phyloP scores from a whole-genome alignment of 371 early-diverging fungal species.

The Nematocida sp. region DNA sequence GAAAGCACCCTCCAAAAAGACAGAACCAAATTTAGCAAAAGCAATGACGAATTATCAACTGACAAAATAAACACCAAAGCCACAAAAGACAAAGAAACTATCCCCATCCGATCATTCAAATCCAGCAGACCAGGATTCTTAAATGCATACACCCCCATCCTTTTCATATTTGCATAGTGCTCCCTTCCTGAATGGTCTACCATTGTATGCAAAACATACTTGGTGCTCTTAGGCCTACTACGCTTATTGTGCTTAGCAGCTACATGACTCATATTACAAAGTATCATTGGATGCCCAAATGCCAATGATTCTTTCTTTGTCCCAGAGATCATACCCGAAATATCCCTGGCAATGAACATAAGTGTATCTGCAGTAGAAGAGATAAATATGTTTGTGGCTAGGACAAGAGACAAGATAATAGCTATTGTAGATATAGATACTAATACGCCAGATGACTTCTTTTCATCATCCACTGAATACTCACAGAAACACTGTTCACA shows the following conservation, averaged over 20 bases:
- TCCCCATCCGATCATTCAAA: background rate
- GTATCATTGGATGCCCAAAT: slow-evolving; percentile 1
- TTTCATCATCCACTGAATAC: slow-evolving; percentile 61
- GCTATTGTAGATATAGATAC: slow-evolving; percentile 31
- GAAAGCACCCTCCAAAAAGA: slow-evolving; percentile 62
- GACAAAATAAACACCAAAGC: slow-evolving; percentile 45
- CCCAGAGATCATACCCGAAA: slow-evolving; percentile 6
- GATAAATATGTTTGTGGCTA: slow-evolving; percentile 42
- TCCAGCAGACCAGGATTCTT: slow-evolving; percentile 19
- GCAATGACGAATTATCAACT: slow-evolving; percentile 18
- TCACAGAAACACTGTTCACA: slow-evolving; percentile 63
- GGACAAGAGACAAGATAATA: slow-evolving; percentile 36
- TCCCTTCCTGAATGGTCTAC: background rate
- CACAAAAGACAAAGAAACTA: slow-evolving; percentile 4
- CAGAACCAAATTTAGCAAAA: slow-evolving; percentile 61
- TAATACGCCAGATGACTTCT: slow-evolving; percentile 14
- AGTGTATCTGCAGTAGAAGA: slow-evolving; percentile 38
- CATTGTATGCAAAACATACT: background rate
- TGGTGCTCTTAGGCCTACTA: background rate
- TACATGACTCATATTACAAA: slow-evolving; percentile 28
- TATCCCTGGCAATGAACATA: slow-evolving; percentile 41
- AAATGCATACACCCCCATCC: slow-evolving; percentile 15
- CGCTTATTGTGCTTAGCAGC: background rate
- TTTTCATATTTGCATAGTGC: slow-evolving; percentile 13
- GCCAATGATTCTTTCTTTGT: background rate